Evolutionary conservation across 2,329 filamentous ascomycete genomes (phyloP).

Genomic region (Botrytis fabae): DNA sequence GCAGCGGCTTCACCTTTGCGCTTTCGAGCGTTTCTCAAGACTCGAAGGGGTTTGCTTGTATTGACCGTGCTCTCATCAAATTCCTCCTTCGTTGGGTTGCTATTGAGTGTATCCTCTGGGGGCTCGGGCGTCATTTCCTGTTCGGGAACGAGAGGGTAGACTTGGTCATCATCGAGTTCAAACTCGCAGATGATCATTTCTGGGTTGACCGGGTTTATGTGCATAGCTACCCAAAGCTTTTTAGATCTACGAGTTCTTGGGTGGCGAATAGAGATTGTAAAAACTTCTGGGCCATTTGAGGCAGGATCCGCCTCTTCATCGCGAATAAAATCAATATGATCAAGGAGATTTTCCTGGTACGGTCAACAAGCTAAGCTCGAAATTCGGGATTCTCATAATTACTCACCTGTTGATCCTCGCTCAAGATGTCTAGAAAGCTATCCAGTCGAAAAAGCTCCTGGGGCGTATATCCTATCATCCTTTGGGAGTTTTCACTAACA

Average conservation of each 20-base stretch:
- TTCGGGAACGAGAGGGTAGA: constrained; percentile 65
- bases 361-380: not conserved
- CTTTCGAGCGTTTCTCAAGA: constrained; percentile 73
- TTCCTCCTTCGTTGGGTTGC: constrained; percentile 72
- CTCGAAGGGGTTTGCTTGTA: constrained; percentile 72
- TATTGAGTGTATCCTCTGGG: constrained; percentile 72
- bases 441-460: constrained; percentile 70
- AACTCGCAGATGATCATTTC: constrained; percentile 84
- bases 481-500: constrained; percentile 77
- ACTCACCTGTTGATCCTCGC: constrained; percentile 23
- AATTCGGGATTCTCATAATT: not conserved
- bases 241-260: constrained; percentile 46
- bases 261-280: constrained; percentile 70
- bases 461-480: constrained; percentile 75
- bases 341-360: constrained; percentile 76
- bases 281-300: constrained; percentile 80
- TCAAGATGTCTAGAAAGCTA: constrained; percentile 73
- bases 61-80: constrained; percentile 73
- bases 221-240: constrained; percentile 87
- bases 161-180: constrained; percentile 75
- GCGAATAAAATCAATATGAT: constrained; percentile 84
- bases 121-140: constrained; percentile 60
- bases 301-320: constrained; percentile 77
- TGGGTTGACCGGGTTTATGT: constrained; percentile 67
- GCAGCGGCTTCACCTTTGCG: constrained; percentile 65